phyloP scores from a whole-genome alignment of 164 flowering plant species.

The Liquidambar formosana region DNA sequence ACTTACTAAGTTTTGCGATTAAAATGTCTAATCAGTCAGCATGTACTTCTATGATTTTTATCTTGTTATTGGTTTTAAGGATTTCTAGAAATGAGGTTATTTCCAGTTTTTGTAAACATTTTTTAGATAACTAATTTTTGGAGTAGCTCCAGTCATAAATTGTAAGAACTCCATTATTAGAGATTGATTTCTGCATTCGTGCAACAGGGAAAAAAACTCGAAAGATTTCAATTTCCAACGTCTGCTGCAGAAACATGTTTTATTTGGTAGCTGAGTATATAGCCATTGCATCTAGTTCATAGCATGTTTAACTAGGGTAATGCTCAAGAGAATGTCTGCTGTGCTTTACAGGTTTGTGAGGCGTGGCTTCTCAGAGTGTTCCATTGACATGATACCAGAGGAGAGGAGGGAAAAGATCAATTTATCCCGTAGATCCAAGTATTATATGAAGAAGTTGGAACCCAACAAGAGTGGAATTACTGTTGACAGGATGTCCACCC shows the following conservation, averaged over 20 bases:
- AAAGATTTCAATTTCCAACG: neutral
- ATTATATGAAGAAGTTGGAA: slow-evolving; percentile 74
- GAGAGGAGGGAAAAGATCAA: slow-evolving; percentile 73
- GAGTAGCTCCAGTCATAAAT: too few species aligned
- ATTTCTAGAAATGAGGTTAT: too few species aligned
- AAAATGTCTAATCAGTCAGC: too few species aligned
- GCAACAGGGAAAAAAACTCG: neutral
- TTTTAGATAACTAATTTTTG: too few species aligned
- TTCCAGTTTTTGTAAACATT: too few species aligned
- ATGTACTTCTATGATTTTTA: too few species aligned
- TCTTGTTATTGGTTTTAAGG: too few species aligned
- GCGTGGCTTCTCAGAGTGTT: slow-evolving; percentile 87
- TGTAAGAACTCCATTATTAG: too few species aligned
- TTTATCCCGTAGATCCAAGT: slow-evolving; percentile 80
- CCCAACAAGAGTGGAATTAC: slow-evolving; percentile 73
- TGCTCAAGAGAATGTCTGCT: neutral
- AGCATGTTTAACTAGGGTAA: neutral
- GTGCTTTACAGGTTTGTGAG: slow-evolving; percentile 78
- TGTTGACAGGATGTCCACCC: slow-evolving; percentile 21
- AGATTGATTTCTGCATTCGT: too few species aligned
- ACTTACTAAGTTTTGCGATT: too few species aligned
- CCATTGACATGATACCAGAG: slow-evolving; percentile 78
- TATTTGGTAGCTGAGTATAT: neutral
- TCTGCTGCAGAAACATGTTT: neutral
- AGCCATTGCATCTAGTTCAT: neutral